These are phyloP conservation scores for Ogataea trehaloabstinens DNA, from an alignment of 805 yeast genomes.

Conservation along the genomic window DNA sequence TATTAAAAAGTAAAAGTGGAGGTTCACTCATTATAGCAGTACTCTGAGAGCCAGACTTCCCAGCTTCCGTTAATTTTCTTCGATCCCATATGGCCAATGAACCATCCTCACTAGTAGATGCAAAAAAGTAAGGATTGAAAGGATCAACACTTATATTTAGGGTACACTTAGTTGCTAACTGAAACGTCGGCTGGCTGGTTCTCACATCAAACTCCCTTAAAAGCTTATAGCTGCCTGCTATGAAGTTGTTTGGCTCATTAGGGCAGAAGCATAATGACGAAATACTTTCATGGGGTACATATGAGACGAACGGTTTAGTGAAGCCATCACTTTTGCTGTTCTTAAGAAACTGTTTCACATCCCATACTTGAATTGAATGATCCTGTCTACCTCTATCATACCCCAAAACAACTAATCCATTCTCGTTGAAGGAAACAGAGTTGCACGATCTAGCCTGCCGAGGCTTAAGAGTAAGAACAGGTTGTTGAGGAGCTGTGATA, in stretches of 20 bases:
- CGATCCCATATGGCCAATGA: conserved; percentile 81
- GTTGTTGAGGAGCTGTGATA: conserved; percentile 37
- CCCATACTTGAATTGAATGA: conserved; percentile 77
- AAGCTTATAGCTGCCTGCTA: conserved; percentile 76
- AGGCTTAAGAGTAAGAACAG: conserved; percentile 48
- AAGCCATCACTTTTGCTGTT: conserved; percentile 46
- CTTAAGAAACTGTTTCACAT: conserved; percentile 55
- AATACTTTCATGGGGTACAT: conserved; percentile 72
- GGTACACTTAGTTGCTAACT: conserved; percentile 72
- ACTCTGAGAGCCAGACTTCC: conserved; percentile 11
- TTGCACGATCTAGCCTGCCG: conserved; percentile 75
- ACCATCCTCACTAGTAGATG: conserved; percentile 81
- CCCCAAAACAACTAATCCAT: conserved; percentile 71
- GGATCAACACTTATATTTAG: conserved; percentile 69
- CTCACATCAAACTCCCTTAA: conserved; percentile 77
- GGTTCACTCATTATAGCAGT: conserved; percentile 38
- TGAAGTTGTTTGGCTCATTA: conserved; percentile 48
- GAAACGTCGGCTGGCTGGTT: conserved; percentile 60
- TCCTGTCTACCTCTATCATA: conserved; percentile 77
- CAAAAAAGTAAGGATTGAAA: conserved; percentile 61
- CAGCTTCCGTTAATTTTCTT: conserved; percentile 45
- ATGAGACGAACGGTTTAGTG: conserved; percentile 53
- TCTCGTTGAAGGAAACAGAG: conserved; percentile 63
- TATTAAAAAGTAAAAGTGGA: conserved; percentile 60
- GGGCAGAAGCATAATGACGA: conserved; percentile 67